A percentile compares a stretch with the other conserved stretches of the same genome.
Conservation (phyloP, 345 rosid genomes). For the Nasturtium officinale region DNA sequence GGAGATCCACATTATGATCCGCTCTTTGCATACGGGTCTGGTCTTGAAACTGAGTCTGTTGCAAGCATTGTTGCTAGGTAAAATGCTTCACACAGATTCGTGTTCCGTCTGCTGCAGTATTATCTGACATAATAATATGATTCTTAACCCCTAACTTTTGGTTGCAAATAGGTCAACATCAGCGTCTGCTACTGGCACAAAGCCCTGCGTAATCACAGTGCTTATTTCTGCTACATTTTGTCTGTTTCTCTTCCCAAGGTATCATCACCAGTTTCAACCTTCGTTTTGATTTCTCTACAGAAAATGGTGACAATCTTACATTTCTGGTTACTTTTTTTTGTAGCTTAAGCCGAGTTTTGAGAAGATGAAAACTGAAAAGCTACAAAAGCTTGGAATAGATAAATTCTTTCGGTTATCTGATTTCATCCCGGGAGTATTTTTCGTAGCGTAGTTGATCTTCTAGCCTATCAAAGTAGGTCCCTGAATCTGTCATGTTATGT, state of each 20-base stretch:
- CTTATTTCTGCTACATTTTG: conserved; percentile 33
- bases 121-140: neutral
- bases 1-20: conserved; percentile 84
- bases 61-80: conserved; percentile 65
- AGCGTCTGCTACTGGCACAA: conserved; percentile 39
- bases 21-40: conserved; percentile 76
- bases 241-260: conserved; percentile 48
- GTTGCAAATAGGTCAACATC: conserved; percentile 56
- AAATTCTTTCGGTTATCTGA: conserved; percentile 28
- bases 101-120: conserved; percentile 1
- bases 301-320: conserved; percentile 5
- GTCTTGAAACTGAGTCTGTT: conserved; percentile 73
- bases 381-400: conserved; percentile 26
- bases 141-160: neutral
- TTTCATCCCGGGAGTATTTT: neutral
- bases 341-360: conserved; percentile 28
- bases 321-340: neutral
- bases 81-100: neutral
- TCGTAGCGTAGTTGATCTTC: conserved; percentile 25
- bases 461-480: conserved; percentile 16
- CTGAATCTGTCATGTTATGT: conserved; percentile 2
- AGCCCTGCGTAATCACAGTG: conserved; percentile 43
- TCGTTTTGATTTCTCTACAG: neutral
- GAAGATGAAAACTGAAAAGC: conserved; percentile 22
- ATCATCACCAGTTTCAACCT: conserved; percentile 25